A percentile compares a stretch with the other conserved stretches of the same genome.
Conservation (phyloP, 192 early-diverging fungal genomes). For the Linderina pennispora region DNA sequence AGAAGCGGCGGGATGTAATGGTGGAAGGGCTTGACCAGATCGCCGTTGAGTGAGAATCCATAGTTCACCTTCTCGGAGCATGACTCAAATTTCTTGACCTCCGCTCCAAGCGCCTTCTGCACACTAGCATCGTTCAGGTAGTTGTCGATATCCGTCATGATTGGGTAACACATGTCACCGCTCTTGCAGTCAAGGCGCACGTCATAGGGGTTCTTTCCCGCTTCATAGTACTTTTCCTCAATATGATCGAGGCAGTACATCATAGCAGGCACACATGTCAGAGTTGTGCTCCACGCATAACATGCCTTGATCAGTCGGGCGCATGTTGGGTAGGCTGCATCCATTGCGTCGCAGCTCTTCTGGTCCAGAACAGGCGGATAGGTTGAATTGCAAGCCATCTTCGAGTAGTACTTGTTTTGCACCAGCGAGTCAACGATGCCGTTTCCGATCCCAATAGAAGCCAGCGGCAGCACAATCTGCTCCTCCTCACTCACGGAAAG, state of each 20-base stretch:
- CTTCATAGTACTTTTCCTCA: conserved; percentile 68
- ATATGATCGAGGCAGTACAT: conserved; percentile 72
- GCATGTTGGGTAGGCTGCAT: conserved; percentile 58
- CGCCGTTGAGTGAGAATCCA: conserved; percentile 73
- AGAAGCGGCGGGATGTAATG: conserved; percentile 56
- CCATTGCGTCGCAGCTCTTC: conserved; percentile 62
- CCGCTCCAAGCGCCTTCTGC: conserved; percentile 61
- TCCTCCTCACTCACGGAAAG: conserved; percentile 1
- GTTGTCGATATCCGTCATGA: conserved; percentile 62
- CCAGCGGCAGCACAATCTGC: conserved; percentile 52
- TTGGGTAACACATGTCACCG: conserved; percentile 72
- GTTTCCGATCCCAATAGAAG: conserved; percentile 78
- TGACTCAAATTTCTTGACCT: conserved; percentile 50
- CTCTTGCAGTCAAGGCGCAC: conserved; percentile 76
- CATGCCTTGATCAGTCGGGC: conserved; percentile 60
- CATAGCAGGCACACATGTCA: conserved; percentile 67
- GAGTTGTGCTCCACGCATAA: conserved; percentile 60
- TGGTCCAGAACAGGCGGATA: conserved; percentile 67
- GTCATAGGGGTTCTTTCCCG: conserved; percentile 90
- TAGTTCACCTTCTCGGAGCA: conserved; percentile 76
- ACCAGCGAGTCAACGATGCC: conserved; percentile 76
- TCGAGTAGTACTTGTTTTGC: conserved; percentile 78
- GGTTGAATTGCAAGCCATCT: conserved; percentile 58
- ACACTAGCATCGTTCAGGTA: conserved; percentile 70
- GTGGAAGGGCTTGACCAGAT: conserved; percentile 74